Evolutionary conservation across 768 basidiomycete species (phyloP).

Genomic region (Xanthoconium stramineum): DNA sequence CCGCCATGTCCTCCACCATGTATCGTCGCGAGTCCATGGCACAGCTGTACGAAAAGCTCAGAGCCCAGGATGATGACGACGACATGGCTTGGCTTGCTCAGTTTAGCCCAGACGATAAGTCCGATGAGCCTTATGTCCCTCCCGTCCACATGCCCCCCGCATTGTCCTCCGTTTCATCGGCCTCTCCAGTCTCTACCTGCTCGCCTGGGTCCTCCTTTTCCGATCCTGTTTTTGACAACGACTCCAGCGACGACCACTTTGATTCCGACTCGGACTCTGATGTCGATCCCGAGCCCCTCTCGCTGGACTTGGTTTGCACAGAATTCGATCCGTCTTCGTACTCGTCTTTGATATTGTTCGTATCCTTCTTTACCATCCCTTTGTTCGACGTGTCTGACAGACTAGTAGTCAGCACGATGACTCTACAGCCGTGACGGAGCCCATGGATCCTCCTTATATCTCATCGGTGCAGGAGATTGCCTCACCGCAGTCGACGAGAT

Average conservation of each 20-base stretch:
- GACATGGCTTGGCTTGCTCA: conserved; percentile 36
- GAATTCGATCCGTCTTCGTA: conserved; percentile 3
- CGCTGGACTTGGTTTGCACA: conserved; percentile 14
- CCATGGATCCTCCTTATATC: conserved; percentile 13
- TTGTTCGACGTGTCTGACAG: conserved; percentile 14
- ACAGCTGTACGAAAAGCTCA: conserved; percentile 34
- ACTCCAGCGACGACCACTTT: conserved; percentile 24
- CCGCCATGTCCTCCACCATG: conserved; percentile 29
- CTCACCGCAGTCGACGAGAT: conserved; percentile 2
- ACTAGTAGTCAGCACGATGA: conserved; percentile 18
- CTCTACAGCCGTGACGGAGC: not conserved
- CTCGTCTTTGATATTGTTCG: conserved; percentile 26
- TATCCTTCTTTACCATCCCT: not conserved
- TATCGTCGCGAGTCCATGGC: conserved; percentile 37
- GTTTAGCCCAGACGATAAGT: conserved; percentile 33
- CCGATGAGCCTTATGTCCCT: conserved; percentile 24
- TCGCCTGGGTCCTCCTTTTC: conserved; percentile 23
- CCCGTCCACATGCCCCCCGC: conserved; percentile 15
- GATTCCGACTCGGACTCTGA: conserved; percentile 33
- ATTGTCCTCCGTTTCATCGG: conserved; percentile 29
- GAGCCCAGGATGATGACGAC: conserved; percentile 34
- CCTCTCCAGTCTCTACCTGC: conserved; percentile 22
- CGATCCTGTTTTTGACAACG: conserved; percentile 18
- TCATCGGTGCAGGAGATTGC: conserved; percentile 7
- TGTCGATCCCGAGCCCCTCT: conserved; percentile 23